Conservation (phyloP, 1,139 yeast genomes). For the Suhomyces choctaworum region DNA sequence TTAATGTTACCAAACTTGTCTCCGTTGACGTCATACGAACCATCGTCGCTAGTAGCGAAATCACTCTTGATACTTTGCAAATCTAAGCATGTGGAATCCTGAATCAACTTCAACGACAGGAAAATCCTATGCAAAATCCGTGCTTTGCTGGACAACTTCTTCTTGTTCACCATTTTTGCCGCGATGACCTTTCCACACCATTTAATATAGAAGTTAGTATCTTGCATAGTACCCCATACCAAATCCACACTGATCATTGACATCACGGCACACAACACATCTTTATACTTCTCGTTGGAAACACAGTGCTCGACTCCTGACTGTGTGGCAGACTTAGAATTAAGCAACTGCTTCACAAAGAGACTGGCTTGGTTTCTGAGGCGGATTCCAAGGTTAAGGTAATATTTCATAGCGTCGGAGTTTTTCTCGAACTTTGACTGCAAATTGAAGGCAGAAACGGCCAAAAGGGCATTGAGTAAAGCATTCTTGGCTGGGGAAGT, state of each 20-base stretch:
- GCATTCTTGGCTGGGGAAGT: slow-evolving; percentile 80
- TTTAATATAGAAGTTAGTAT: slow-evolving; percentile 71
- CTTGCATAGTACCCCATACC: slow-evolving; percentile 91
- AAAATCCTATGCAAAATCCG: slow-evolving; percentile 74
- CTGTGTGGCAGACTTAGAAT: slow-evolving; percentile 34
- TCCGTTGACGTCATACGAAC: slow-evolving; percentile 44
- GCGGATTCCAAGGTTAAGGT: slow-evolving; percentile 69
- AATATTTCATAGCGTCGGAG: slow-evolving; percentile 65
- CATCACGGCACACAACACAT: slow-evolving; percentile 77
- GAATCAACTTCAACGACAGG: slow-evolving; percentile 71
- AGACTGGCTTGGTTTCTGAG: slow-evolving; percentile 73
- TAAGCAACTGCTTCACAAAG: slow-evolving; percentile 55
- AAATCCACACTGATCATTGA: slow-evolving; percentile 88
- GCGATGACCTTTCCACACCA: slow-evolving; percentile 77
- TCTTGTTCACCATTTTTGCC: slow-evolving; percentile 65
- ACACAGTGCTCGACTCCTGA: slow-evolving; percentile 53
- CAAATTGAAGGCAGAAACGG: slow-evolving; percentile 79
- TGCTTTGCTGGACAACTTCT: slow-evolving; percentile 73
- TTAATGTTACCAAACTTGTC: slow-evolving; percentile 28
- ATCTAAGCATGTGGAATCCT: slow-evolving; percentile 67
- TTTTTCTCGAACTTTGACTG: slow-evolving; percentile 68
- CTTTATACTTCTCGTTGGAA: slow-evolving; percentile 72
- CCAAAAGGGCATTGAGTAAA: slow-evolving; percentile 72
- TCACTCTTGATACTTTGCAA: slow-evolving; percentile 41
- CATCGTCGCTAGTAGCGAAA: slow-evolving; percentile 30